Evolutionary conservation across 2,329 filamentous ascomycete species (phyloP).

Genomic region (Magnaporthiopsis rhizophila): DNA sequence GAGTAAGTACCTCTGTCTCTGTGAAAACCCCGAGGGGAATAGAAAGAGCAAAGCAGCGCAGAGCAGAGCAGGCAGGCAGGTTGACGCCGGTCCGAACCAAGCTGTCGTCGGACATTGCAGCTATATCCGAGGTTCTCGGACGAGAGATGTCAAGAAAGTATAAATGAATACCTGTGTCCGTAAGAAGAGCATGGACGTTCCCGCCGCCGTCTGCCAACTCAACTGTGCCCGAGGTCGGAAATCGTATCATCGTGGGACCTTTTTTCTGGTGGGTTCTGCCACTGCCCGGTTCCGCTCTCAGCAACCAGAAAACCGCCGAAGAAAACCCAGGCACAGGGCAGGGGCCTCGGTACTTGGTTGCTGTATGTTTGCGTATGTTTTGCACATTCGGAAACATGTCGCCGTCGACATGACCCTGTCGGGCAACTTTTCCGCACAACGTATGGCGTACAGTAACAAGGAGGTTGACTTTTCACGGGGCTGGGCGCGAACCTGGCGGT

Average conservation of each 20-base stretch:
- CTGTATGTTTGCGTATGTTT: too few species aligned
- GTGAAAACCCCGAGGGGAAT: background rate
- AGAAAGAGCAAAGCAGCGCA: background rate
- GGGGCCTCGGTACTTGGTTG: too few species aligned
- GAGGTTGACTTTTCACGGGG: background rate
- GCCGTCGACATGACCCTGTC: background rate
- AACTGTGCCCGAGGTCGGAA: background rate
- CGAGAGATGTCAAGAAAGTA: background rate
- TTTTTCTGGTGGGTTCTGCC: background rate
- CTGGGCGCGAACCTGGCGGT: background rate
- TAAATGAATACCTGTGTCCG: background rate
- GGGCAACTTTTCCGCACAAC: background rate
- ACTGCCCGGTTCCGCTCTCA: background rate
- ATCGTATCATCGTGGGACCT: background rate
- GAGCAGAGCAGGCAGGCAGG: too few species aligned
- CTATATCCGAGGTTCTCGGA: background rate
- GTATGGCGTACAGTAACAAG: background rate
- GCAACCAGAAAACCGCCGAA: background rate
- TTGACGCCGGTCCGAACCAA: background rate
- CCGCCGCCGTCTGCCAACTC: background rate
- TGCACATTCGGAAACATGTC: background rate
- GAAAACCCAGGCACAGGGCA: background rate
- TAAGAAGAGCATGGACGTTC: background rate
- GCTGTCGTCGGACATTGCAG: background rate
- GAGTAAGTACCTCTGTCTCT: too few species aligned